Conservation (phyloP, 2,329 filamentous ascomycete species). For the Diplodia intermedia region DNA sequence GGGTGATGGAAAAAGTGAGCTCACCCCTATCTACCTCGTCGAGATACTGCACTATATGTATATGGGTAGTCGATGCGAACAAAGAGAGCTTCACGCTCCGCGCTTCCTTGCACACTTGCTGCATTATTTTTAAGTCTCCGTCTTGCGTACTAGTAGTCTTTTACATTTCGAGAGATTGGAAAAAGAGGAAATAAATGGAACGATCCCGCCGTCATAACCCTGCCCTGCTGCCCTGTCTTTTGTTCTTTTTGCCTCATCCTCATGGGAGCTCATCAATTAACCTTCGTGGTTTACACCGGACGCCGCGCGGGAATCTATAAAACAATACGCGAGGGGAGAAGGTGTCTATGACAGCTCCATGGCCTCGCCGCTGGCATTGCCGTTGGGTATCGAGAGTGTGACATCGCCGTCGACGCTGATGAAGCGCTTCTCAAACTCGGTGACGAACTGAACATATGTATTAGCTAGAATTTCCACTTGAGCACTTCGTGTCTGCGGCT, state of each 20-base stretch:
- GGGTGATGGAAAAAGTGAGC: too few relatives aligned
- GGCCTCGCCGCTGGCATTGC: conserved; percentile 58
- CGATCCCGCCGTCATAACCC: conserved; percentile 10
- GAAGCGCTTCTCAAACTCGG: conserved; percentile 87
- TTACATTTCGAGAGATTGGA: neutral
- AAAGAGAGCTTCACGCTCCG: neutral
- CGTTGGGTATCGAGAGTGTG: conserved; percentile 66
- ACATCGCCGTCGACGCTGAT: conserved; percentile 87
- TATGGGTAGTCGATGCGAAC: neutral
- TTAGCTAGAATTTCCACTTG: conserved; percentile 33
- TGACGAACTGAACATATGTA: conserved; percentile 67
- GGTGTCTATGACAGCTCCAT: conserved; percentile 69
- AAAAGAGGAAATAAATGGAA: neutral
- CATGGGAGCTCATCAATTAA: conserved; percentile 13
- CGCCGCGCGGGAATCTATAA: conserved; percentile 30
- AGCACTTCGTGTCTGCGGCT: conserved; percentile 22
- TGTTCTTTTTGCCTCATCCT: conserved; percentile 6
- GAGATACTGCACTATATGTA: too few relatives aligned
- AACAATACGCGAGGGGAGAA: neutral
- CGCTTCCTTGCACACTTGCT: neutral
- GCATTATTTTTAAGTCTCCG: neutral
- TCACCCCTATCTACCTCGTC: too few relatives aligned
- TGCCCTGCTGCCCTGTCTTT: conserved; percentile 1
- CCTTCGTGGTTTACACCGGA: conserved; percentile 21
- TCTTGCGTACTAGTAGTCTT: neutral